Evolutionary conservation across 164 flowering plant species (phyloP), one percentile per base, ranked within the genome.

Genomic region (Litsea cubeba): DNA sequence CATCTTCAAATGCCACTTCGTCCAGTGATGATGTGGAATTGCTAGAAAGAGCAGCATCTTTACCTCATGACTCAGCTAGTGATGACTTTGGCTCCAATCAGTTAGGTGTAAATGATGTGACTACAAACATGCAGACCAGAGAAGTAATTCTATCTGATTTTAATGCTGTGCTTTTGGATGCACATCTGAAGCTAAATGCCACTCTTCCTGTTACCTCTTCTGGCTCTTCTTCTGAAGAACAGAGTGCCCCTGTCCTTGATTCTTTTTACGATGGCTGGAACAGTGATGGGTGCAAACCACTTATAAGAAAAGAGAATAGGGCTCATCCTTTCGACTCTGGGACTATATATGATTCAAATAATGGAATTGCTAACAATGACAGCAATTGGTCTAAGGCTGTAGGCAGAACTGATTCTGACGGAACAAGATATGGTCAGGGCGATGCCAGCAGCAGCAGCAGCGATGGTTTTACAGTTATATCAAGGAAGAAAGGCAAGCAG

Each of bases 401-500:
- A 18, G 72, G 75, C 57, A 24, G 51, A 71, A 74, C 60, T 65
- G 15, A 60, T 65, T 22, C 69, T 26, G 80, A 76, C 25, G 69
- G 72, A 71, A 46, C 50, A 12, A 79, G 60, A 63, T 70, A 40
- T 73, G 72, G 62, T 25, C 71, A 32, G 76, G 81, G 71, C 68
- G 76, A 40, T 8, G 10, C 46, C 11, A 40, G 58, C 24, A 76
- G 76, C 63, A 73, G 71, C 71, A 72, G 62, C 64, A 68, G 62
- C 64, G 78, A 73, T 18, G 64, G 51, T 46, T 77, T 69, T 28
- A 46, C 63, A n/a, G 71, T 60, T 79, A 20, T 54, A 15, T 54
- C n/a, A 54, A 20, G 60, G n/a, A 85, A 81, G 83, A 76, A 70
- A 65, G 74, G 65, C 64, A 85, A 74, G 72, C 78, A 81, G 71